phyloP scores from a whole-genome alignment of 257 asterid genomes.

The Ballota nigra region DNA sequence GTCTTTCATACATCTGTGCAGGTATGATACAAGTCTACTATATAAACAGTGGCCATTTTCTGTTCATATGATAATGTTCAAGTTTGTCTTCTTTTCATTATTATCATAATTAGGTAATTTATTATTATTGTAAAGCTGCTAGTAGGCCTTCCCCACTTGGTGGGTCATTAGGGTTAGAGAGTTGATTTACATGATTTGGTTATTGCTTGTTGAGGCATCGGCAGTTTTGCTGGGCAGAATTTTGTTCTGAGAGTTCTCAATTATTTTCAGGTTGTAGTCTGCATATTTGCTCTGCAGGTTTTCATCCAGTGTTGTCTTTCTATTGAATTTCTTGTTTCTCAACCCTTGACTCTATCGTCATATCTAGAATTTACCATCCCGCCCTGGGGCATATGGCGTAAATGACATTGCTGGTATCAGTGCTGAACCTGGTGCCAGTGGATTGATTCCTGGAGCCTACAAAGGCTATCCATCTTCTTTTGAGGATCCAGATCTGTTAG shows the following conservation, averaged over 20 bases:
- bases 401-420: constrained; percentile 34
- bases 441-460: constrained; percentile 40
- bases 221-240: not conserved
- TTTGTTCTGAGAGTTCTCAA: not conserved
- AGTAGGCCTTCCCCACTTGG: not conserved
- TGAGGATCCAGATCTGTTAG: constrained; percentile 46
- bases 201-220: not conserved
- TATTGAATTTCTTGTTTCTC: not conserved
- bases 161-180: not conserved
- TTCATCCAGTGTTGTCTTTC: not conserved
- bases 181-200: not conserved
- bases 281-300: not conserved
- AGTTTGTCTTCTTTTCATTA: not conserved
- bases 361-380: constrained; percentile 47
- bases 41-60: not conserved
- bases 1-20: constrained; percentile 7
- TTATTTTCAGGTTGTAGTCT: not conserved
- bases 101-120: not conserved
- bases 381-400: constrained; percentile 38
- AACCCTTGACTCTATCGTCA: not conserved
- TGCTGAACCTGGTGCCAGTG: constrained; percentile 42
- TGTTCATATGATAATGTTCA: not conserved
- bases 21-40: constrained; percentile 8
- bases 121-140: not conserved
- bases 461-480: constrained; percentile 46